These are phyloP conservation scores for Neonectria coccinea DNA, from an alignment of 2,329 filamentous ascomycete genomes.

Conservation along the genomic window DNA sequence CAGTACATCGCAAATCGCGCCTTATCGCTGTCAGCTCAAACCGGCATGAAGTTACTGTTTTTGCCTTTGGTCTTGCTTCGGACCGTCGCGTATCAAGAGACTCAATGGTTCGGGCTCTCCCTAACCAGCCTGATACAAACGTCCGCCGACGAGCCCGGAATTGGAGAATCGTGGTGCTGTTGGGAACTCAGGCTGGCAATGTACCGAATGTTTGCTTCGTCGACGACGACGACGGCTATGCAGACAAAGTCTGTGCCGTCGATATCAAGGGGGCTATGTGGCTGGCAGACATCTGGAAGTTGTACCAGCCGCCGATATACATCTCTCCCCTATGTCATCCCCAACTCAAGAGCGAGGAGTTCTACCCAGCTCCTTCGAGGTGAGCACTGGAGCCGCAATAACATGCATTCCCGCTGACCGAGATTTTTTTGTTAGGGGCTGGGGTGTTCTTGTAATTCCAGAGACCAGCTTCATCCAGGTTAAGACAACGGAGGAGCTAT, in stretches of 20 bases:
- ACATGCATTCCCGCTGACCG: constrained; percentile 18
- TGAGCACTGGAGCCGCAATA: constrained; percentile 29
- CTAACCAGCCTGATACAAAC: constrained; percentile 30
- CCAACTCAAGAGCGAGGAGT: constrained; percentile 47
- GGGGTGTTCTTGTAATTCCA: constrained; percentile 62
- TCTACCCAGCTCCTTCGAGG: constrained; percentile 44
- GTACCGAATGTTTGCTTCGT: constrained; percentile 66
- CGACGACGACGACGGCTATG: constrained; percentile 59
- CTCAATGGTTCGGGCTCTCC: constrained; percentile 12
- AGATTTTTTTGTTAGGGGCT: constrained; percentile 50
- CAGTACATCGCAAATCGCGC: constrained; percentile 83
- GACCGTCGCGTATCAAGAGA: constrained; percentile 14
- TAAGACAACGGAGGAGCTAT: constrained; percentile 48
- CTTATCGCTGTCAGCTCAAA: constrained; percentile 91
- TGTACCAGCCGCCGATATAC: constrained; percentile 43
- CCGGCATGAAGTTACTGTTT: constrained; percentile 65
- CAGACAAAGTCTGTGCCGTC: constrained; percentile 62
- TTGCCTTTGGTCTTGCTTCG: constrained; percentile 58
- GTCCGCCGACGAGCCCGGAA: constrained; percentile 58
- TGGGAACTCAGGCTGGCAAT: constrained; percentile 57
- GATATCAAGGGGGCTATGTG: constrained; percentile 63
- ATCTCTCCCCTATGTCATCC: constrained; percentile 41
- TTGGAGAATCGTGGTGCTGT: constrained; percentile 63
- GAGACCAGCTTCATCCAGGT: constrained; percentile 57
- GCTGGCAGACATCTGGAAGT: constrained; percentile 65